These are phyloP conservation scores for Erysiphe pulchra DNA, from an alignment of 2,329 filamentous ascomycete species.

Conservation along the genomic window DNA sequence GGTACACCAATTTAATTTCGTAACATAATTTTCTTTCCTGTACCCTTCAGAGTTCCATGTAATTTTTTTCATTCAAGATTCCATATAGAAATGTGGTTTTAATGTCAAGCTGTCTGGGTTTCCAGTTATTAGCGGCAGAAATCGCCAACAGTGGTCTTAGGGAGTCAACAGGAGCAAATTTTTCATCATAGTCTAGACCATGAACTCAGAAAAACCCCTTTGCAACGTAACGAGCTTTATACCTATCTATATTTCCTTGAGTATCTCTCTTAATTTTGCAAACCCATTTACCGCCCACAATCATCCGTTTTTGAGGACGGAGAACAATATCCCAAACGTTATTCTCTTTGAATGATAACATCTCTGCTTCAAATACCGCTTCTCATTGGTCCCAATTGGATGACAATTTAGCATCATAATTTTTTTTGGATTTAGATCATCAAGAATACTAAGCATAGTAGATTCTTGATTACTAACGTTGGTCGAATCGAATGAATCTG, in stretches of 20 bases:
- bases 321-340: background rate
- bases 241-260: background rate
- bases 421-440: background rate
- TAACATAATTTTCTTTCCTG: background rate
- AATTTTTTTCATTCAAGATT: background rate
- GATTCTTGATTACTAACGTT: background rate
- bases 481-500: background rate
- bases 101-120: background rate
- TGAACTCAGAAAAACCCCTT: background rate
- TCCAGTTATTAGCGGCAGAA: background rate
- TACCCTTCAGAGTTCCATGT: conserved; percentile 1
- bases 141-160: background rate
- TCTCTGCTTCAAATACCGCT: background rate
- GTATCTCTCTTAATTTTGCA: background rate
- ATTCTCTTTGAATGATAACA: background rate
- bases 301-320: background rate
- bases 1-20: background rate
- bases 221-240: background rate
- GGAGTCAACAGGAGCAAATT: background rate
- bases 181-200: background rate
- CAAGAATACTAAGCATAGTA: background rate
- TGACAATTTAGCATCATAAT: background rate
- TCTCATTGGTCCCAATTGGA: background rate
- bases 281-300: background rate
- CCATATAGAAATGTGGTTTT: background rate